Evolutionary conservation across 495 filamentous ascomycete genomes (phyloP), one percentile per base, ranked within the genome.

Genomic region (Xylaria bambusicola): DNA sequence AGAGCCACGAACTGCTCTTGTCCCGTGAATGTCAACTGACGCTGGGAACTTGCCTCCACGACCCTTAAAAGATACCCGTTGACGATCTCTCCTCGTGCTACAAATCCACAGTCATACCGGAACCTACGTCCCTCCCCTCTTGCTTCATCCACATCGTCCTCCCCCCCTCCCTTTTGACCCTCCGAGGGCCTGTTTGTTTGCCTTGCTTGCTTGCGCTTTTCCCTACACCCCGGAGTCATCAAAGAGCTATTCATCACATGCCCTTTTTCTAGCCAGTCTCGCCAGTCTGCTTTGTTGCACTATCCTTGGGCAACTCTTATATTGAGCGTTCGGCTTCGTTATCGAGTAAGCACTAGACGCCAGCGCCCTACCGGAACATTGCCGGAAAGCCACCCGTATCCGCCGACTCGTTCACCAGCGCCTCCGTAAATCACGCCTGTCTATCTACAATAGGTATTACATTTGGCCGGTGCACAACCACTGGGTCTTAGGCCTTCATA

Each of bases 351-450:
- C 56, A 44, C 36, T 50, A 58, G 35, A 38, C 27, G 38, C 47
- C 33, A 23, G 26, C 35, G 36, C 21, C 45, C 27, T 58, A 50
- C 45, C 55, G 29, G 46, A 21, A 58, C 15, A n/a, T 21, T 15
- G 15, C 35, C 46, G 47, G 48, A 50, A 36, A 17, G 44, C 35
- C 47, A 51, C 36, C 48, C 26, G 56, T 44, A 33, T 51, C 35
- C 56, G 46, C 46, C 45, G 56, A 51, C 47, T 51, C 24, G 56
- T 58, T 35, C 55, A 31, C 35, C 52, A 50, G 46, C 56, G 49
- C 23, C 35, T 58, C 46, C 27, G 35, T 31, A 51, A 24, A 41
- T 18, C 47, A 1, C 23, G 24, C 38, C 56, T 24, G 12, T 46
- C 47, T 51, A 33, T n/a, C n/a, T n/a, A n/a, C n/a, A n/a, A n/a